phyloP scores from a whole-genome alignment of 108 stramenopile species.

The Hondaea fermentalgiana region DNA sequence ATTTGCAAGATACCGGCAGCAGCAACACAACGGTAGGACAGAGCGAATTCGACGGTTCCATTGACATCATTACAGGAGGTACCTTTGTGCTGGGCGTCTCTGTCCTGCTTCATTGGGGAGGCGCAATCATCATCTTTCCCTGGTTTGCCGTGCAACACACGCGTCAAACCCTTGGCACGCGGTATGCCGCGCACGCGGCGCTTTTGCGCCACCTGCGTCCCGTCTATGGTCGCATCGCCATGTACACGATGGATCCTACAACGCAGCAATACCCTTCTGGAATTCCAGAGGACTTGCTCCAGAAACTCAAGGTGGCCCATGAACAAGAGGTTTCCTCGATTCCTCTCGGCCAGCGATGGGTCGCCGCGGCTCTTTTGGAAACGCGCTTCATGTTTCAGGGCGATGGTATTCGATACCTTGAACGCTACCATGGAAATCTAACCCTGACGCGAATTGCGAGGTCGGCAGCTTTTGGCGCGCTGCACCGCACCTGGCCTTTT shows the following conservation, averaged over 20 bases:
- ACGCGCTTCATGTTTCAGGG: background rate
- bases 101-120: background rate
- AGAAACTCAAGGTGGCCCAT: background rate
- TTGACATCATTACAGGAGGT: background rate
- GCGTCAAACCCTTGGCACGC: background rate
- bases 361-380: background rate
- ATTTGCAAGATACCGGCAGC: background rate
- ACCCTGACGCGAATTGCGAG: background rate
- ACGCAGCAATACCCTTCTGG: background rate
- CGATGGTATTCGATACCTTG: background rate
- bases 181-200: background rate
- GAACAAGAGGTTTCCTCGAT: background rate
- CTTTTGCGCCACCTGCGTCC: background rate
- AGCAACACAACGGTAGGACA: background rate
- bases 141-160: background rate
- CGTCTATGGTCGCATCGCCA: background rate
- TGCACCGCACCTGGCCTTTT: background rate
- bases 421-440: background rate
- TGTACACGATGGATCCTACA: background rate
- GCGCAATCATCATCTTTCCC: background rate
- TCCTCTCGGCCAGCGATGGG: background rate
- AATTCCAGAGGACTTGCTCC: background rate
- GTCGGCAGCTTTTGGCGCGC: background rate
- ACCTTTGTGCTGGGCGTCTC: constrained; percentile 1
- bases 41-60: background rate